phyloP scores from a whole-genome alignment of 139 green algal genomes.

The Closterium sp. region DNA sequence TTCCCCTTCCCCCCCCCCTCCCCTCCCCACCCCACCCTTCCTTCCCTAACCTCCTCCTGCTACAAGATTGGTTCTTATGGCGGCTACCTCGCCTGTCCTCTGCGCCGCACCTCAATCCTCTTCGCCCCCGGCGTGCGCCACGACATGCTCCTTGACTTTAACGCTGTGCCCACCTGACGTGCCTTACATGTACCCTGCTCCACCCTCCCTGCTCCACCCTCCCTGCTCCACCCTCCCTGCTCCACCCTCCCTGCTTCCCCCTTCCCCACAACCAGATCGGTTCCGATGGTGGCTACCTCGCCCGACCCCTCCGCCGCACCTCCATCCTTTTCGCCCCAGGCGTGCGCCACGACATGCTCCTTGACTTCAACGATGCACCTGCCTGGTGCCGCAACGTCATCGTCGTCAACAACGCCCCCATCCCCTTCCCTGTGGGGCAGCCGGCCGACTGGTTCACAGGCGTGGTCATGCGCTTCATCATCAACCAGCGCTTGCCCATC shows the following conservation, averaged over 20 bases:
- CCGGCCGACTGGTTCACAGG: not conserved
- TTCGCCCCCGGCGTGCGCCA: not conserved
- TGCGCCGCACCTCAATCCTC: not conserved
- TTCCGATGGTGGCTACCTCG: constrained; percentile 19
- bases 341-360: not conserved
- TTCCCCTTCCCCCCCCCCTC: not conserved
- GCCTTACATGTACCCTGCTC: not conserved
- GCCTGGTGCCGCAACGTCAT: not conserved
- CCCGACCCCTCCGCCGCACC: not conserved
- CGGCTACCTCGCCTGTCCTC: constrained; percentile 15
- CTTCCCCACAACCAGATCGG: constrained; percentile 20
- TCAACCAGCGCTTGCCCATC: not conserved
- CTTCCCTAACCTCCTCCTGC: not conserved
- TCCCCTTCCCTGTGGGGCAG: not conserved
- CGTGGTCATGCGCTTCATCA: not conserved
- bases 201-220: not conserved
- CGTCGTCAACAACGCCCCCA: not conserved
- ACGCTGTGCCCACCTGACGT: not conserved
- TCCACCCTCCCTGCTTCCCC: too few species aligned
- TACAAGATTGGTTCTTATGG: constrained; percentile 26
- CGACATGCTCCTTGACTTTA: constrained; percentile 16
- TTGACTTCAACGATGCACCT: not conserved
- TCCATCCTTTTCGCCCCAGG: not conserved
- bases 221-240: not conserved
- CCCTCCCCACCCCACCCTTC: too few species aligned